Conservation (phyloP, 2,329 filamentous ascomycete genomes). For the Colletotrichum tropicale region DNA sequence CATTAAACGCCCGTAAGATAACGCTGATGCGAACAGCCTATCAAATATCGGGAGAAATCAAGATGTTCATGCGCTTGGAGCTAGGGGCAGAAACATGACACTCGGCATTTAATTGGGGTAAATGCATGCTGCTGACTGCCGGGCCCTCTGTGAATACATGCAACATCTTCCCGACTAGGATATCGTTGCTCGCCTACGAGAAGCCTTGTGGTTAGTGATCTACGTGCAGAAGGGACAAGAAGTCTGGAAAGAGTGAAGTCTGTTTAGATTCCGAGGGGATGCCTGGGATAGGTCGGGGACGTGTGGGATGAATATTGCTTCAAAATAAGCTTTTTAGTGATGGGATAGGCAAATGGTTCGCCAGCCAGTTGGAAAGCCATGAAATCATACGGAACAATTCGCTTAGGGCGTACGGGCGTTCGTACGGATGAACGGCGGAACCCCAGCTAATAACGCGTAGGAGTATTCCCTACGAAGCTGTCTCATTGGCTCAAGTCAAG, state of each 20-base stretch:
- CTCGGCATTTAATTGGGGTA: background rate
- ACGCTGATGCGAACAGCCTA: background rate
- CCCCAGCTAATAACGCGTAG: background rate
- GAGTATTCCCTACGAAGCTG: background rate
- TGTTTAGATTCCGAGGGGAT: background rate
- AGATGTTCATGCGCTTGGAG: background rate
- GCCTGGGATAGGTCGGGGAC: background rate
- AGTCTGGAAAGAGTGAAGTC: background rate
- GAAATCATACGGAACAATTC: background rate
- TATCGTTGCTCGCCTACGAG: background rate
- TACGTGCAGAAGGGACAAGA: background rate
- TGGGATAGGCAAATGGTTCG: background rate
- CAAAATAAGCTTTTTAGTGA: background rate
- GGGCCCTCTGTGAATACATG: background rate
- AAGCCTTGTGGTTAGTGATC: background rate
- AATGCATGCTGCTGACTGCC: background rate
- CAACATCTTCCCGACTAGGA: background rate
- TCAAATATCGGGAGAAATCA: background rate
- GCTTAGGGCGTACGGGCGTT: background rate
- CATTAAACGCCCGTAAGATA: background rate
- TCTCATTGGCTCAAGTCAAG: background rate
- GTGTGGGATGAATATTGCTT: background rate
- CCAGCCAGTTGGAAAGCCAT: background rate
- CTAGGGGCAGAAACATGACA: background rate
- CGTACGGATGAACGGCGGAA: background rate